phyloP scores from a whole-genome alignment of 1,284 basidiomycete genomes.

The Blastosporella zonata region DNA sequence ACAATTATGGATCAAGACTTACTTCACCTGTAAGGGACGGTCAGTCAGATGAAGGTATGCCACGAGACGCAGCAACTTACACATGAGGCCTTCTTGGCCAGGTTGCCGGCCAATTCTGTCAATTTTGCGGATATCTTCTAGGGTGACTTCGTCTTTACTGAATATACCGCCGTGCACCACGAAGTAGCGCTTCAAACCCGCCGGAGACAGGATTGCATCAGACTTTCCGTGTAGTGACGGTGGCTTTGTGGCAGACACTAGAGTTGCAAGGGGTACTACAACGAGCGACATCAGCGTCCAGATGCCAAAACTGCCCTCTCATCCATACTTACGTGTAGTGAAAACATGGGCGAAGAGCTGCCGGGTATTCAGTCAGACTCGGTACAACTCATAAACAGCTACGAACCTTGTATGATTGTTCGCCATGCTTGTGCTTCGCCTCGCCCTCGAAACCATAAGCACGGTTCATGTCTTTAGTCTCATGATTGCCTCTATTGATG shows the following conservation, averaged over 20 bases:
- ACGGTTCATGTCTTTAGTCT: constrained; percentile 89
- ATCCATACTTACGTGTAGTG: constrained; percentile 65
- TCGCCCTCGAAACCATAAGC: constrained; percentile 97
- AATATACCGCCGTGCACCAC: constrained; percentile 97
- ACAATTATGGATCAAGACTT: constrained; percentile 26
- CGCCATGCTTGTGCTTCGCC: constrained; percentile 92
- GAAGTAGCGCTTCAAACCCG: constrained; percentile 88
- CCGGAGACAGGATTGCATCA: constrained; percentile 73
- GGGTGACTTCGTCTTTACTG: constrained; percentile 89
- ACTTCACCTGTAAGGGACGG: constrained; percentile 51
- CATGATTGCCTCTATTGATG: constrained; percentile 96
- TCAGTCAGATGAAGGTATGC: constrained; percentile 4
- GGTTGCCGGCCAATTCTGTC: constrained; percentile 89
- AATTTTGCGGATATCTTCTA: constrained; percentile 90
- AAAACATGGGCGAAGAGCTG: constrained; percentile 92
- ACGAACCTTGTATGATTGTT: constrained; percentile 80
- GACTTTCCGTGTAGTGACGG: constrained; percentile 41
- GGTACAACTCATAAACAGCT: neutral
- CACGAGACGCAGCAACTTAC: constrained; percentile 42
- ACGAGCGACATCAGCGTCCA: constrained; percentile 5
- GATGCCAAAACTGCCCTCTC: constrained; percentile 5
- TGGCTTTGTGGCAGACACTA: constrained; percentile 72
- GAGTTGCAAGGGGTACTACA: constrained; percentile 86
- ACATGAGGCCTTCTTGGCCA: constrained; percentile 94
- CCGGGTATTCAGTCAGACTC: constrained; percentile 7